Conservation (phyloP, 768 basidiomycete genomes). For the Kwoniella heveanensis region DNA sequence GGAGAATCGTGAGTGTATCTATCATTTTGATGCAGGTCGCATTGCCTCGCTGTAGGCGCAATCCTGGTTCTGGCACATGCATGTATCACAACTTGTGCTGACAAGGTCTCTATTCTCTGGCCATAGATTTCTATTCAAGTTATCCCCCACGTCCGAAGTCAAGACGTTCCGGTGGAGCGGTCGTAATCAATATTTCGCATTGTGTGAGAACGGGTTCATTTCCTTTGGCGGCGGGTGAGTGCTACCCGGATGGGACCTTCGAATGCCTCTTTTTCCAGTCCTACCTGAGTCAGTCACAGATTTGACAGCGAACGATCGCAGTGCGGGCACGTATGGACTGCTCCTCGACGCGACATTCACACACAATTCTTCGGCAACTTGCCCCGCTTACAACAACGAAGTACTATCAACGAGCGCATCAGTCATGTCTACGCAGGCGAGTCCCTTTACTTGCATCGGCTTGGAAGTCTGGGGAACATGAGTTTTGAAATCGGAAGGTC, state of each 20-base stretch:
- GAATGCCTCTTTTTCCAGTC: too few species aligned
- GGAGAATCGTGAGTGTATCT: slow-evolving; percentile 83
- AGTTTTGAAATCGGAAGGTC: too few species aligned
- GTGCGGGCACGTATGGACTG: slow-evolving; percentile 84
- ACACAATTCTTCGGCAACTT: slow-evolving; percentile 79
- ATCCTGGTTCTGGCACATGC: too few species aligned
- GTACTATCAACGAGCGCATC: slow-evolving; percentile 64
- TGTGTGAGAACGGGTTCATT: slow-evolving; percentile 77
- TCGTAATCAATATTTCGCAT: slow-evolving; percentile 82
- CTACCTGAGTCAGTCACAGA: too few species aligned
- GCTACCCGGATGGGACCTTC: slow-evolving; percentile 2
- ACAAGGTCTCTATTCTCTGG: too few species aligned
- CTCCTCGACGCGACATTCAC: slow-evolving; percentile 80
- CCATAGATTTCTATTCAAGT: slow-evolving; percentile 42
- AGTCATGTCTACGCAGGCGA: slow-evolving; percentile 60
- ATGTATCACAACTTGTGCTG: too few species aligned
- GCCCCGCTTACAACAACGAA: slow-evolving; percentile 85
- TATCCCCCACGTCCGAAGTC: slow-evolving; percentile 2
- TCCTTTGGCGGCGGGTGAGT: slow-evolving; percentile 92
- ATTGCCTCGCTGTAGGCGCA: too few species aligned
- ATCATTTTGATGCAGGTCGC: too few species aligned
- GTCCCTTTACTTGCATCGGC: slow-evolving; percentile 85
- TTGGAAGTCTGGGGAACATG: slow-evolving; percentile 77
- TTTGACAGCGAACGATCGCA: slow-evolving; percentile 49
- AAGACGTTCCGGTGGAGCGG: slow-evolving; percentile 64